Conservation (phyloP, 495 filamentous ascomycete species). For the Apodospora peruviana region DNA sequence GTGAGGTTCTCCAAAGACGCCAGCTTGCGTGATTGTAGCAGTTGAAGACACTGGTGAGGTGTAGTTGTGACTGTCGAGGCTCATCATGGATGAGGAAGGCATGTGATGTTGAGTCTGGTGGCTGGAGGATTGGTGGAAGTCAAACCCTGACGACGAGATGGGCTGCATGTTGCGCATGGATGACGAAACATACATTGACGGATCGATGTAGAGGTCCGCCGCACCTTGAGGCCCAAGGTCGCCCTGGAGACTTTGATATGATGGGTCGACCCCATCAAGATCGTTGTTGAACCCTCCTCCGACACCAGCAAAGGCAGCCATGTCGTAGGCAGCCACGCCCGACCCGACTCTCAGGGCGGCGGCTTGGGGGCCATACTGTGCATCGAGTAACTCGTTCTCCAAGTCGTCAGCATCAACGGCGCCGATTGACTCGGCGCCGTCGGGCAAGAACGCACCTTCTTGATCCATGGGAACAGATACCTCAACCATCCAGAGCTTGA, state of each 20-base stretch:
- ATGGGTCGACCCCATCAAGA: conserved; percentile 9
- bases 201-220: conserved; percentile 20
- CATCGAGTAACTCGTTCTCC: conserved; percentile 15
- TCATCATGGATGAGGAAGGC: conserved; percentile 20
- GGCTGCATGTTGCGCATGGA: conserved; percentile 24
- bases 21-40: conserved; percentile 33
- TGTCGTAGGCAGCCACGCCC: conserved; percentile 18
- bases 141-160: conserved; percentile 36
- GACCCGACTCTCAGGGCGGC: conserved; percentile 2
- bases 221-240: conserved; percentile 10
- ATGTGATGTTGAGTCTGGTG: conserved; percentile 11
- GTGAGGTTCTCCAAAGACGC: conserved; percentile 13
- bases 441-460: conserved; percentile 12
- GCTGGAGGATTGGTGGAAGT: conserved; percentile 11
- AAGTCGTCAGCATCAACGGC: conserved; percentile 28
- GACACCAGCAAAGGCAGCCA: conserved; percentile 21
- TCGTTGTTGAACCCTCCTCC: conserved; percentile 23
- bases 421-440: conserved; percentile 22
- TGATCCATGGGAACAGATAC: conserved; percentile 43
- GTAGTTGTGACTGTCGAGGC: conserved; percentile 26
- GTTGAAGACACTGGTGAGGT: conserved; percentile 35
- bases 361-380: conserved; percentile 2
- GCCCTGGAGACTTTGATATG: conserved; percentile 7
- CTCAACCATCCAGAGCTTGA: conserved; percentile 75
- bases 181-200: conserved; percentile 14